These are phyloP conservation scores for Theobroma cacao DNA, from an alignment of 345 rosid species.

Conservation along the genomic window DNA sequence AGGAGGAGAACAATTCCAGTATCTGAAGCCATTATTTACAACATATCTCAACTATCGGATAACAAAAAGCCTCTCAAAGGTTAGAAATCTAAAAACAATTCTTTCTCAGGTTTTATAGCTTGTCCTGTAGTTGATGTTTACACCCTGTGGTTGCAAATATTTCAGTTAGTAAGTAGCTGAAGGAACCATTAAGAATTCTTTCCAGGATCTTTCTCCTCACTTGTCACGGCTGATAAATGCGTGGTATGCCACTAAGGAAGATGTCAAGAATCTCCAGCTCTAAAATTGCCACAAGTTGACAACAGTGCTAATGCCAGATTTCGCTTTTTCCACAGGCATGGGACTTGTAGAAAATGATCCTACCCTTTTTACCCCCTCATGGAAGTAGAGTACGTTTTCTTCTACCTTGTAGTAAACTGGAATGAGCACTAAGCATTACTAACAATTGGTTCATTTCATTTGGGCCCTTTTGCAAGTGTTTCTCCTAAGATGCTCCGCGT, in stretches of 20 bases:
- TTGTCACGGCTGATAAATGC: slow-evolving; percentile 14
- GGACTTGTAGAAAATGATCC: neutral
- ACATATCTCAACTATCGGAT: slow-evolving; percentile 24
- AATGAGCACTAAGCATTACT: neutral
- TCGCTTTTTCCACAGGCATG: neutral
- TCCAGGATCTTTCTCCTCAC: slow-evolving; percentile 21
- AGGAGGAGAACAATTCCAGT: slow-evolving; percentile 24
- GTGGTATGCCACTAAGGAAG: slow-evolving; percentile 23
- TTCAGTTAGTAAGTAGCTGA: slow-evolving; percentile 19
- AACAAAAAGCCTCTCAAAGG: slow-evolving; percentile 21
- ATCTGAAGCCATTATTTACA: slow-evolving; percentile 26
- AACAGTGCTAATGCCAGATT: neutral
- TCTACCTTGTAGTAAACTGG: neutral
- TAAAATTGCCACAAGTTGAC: slow-evolving; percentile 10
- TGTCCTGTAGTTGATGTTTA: neutral
- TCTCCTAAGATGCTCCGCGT: neutral
- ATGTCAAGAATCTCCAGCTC: slow-evolving; percentile 28
- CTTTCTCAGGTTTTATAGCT: neutral
- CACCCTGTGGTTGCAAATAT: slow-evolving; percentile 27
- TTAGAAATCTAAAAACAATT: neutral
- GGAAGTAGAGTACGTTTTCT: neutral
- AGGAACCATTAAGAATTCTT: slow-evolving; percentile 28
- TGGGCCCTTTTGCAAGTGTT: neutral
- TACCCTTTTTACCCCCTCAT: neutral
- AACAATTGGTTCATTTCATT: neutral